phyloP scores from a whole-genome alignment of 495 filamentous ascomycete species.

The Amniculicola lignicola region DNA sequence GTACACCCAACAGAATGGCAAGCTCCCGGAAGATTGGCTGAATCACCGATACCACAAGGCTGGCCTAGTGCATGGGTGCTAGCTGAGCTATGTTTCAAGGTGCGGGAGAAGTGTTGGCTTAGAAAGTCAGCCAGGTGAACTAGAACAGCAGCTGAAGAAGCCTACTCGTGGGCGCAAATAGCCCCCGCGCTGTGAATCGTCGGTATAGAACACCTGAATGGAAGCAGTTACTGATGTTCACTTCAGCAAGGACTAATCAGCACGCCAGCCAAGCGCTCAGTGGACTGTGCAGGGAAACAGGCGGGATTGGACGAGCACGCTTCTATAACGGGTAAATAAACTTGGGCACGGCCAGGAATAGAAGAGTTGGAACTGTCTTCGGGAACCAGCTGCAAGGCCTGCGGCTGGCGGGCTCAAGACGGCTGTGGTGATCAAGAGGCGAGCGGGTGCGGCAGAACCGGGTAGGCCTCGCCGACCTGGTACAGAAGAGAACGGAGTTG shows the following conservation, averaged over 20 bases:
- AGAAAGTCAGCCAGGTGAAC: slow-evolving; percentile 9
- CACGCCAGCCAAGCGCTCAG: slow-evolving; percentile 15
- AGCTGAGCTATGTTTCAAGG: slow-evolving; percentile 18
- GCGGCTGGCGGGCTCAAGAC: not conserved
- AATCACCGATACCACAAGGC: slow-evolving; percentile 14
- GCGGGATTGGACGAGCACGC: slow-evolving; percentile 1
- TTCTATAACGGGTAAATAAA: not conserved
- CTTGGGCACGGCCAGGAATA: not conserved
- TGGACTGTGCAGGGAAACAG: not conserved
- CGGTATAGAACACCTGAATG: slow-evolving; percentile 6
- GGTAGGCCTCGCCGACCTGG: slow-evolving; percentile 13
- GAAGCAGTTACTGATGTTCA: slow-evolving; percentile 11
- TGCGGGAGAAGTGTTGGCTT: slow-evolving; percentile 4
- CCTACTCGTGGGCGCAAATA: slow-evolving; percentile 15
- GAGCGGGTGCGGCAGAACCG: slow-evolving; percentile 17
- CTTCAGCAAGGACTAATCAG: slow-evolving; percentile 23
- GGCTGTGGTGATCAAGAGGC: slow-evolving; percentile 2
- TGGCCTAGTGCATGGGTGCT: slow-evolving; percentile 17
- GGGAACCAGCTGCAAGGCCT: slow-evolving; percentile 18
- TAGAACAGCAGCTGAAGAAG: slow-evolving; percentile 22
- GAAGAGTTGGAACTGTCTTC: slow-evolving; percentile 12
- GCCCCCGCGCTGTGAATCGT: slow-evolving; percentile 5
- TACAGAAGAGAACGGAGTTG: slow-evolving; percentile 24
- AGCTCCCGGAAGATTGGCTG: slow-evolving; percentile 12
- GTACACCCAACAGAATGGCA: slow-evolving; percentile 33